Conservation (phyloP, 345 rosid species). For the Moricandia arvensis region DNA sequence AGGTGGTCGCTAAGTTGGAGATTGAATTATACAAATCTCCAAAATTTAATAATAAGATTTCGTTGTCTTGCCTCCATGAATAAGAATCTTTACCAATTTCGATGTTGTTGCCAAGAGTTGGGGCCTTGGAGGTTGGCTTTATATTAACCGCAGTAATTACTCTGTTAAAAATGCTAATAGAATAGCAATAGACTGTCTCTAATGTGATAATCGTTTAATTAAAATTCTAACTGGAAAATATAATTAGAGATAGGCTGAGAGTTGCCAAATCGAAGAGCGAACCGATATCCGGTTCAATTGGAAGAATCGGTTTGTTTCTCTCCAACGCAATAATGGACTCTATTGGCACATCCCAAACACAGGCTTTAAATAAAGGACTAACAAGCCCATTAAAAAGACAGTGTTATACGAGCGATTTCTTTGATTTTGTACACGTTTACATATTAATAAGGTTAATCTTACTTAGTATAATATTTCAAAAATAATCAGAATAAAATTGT, state of each 20-base stretch:
- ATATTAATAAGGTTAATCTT: too few relatives aligned
- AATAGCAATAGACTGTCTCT: neutral
- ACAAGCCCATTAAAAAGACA: neutral
- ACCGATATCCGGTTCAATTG: neutral
- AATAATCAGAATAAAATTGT: too few relatives aligned
- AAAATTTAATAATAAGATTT: neutral
- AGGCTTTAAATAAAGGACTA: neutral
- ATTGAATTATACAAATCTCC: conserved; percentile 12
- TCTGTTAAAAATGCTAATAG: neutral
- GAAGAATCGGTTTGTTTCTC: neutral
- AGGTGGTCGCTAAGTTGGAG: conserved; percentile 12
- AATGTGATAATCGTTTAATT: neutral
- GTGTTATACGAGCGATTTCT: neutral
- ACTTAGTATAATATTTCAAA: too few relatives aligned
- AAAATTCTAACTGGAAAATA: neutral
- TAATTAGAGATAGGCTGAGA: neutral
- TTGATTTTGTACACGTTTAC: neutral
- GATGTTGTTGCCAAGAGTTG: neutral
- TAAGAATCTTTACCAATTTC: conserved; percentile 8
- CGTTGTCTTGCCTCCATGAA: conserved; percentile 18
- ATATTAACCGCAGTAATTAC: neutral
- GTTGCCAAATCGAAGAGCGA: neutral
- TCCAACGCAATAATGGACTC: neutral
- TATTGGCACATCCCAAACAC: neutral
- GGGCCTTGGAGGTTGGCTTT: conserved; percentile 18